phyloP scores from a whole-genome alignment of 441 rosid genomes.

The Aleurites moluccanus region DNA sequence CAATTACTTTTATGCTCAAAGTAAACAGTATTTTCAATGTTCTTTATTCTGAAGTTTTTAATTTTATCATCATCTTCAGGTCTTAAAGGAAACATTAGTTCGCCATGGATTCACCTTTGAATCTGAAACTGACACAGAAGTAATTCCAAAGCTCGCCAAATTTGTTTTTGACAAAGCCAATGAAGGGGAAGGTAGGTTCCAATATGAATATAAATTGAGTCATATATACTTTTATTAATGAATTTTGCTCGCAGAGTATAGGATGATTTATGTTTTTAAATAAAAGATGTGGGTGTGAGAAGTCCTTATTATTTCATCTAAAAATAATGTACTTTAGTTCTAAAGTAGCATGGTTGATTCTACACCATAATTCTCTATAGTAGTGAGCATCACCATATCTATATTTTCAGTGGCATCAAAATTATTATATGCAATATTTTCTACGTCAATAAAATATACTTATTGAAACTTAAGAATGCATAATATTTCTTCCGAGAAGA shows the following conservation, averaged over 20 bases:
- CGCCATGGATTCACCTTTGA: slow-evolving; percentile 86
- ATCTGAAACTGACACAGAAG: slow-evolving; percentile 95
- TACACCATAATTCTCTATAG: neutral
- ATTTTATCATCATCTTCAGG: slow-evolving; percentile 40
- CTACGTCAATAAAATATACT: neutral
- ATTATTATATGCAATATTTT: neutral
- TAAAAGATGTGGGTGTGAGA: neutral
- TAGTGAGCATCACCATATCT: neutral
- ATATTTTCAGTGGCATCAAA: neutral
- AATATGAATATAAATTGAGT: neutral
- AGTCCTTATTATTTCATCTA: neutral
- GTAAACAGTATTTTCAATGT: slow-evolving; percentile 3
- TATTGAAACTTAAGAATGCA: neutral
- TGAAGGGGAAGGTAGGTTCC: slow-evolving; percentile 62
- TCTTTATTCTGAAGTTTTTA: slow-evolving; percentile 7
- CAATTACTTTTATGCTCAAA: neutral
- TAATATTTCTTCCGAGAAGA: neutral
- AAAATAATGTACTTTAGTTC: neutral
- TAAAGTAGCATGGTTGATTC: neutral
- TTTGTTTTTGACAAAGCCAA: slow-evolving; percentile 82
- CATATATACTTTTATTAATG: neutral
- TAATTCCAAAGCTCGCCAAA: slow-evolving; percentile 93
- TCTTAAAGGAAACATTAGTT: slow-evolving; percentile 67
- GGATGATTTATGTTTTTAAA: neutral
- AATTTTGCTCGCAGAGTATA: neutral